A percentile compares a stretch with the other conserved stretches of the same genome.
These are phyloP conservation scores for Fusarium sp. DNA, from an alignment of 2,329 filamentous ascomycete species.

Conservation along the genomic window DNA sequence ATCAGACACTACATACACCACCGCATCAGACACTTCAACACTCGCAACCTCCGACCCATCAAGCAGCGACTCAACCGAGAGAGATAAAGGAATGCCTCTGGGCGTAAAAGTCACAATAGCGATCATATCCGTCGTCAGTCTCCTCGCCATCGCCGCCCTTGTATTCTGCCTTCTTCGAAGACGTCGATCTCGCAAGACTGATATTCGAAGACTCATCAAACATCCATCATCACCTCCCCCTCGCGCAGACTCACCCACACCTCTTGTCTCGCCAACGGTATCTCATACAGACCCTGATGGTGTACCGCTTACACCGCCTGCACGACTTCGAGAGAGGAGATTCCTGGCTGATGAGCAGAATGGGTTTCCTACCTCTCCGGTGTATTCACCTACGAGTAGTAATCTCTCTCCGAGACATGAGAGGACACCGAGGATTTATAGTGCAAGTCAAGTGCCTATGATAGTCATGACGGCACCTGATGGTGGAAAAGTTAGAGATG, in stretches of 20 bases:
- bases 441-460: slow-evolving; percentile 31
- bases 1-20: slow-evolving; percentile 33
- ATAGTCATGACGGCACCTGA: slow-evolving; percentile 34
- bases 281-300: slow-evolving; percentile 43
- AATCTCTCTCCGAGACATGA: slow-evolving; percentile 54
- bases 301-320: slow-evolving; percentile 58
- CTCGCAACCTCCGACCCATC: slow-evolving; percentile 27
- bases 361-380: slow-evolving; percentile 55
- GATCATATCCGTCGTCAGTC: slow-evolving; percentile 56
- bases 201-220: slow-evolving; percentile 32
- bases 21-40: slow-evolving; percentile 36
- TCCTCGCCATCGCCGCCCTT: slow-evolving; percentile 54
- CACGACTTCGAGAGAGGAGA: slow-evolving; percentile 61
- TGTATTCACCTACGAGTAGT: slow-evolving; percentile 53
- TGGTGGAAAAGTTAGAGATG: slow-evolving; percentile 12
- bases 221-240: slow-evolving; percentile 42
- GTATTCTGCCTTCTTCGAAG: slow-evolving; percentile 54
- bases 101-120: slow-evolving; percentile 61
- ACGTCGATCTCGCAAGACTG: slow-evolving; percentile 35
- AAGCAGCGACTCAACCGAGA: slow-evolving; percentile 2
- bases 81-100: slow-evolving; percentile 48
- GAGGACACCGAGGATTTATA: slow-evolving; percentile 26
- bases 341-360: slow-evolving; percentile 45
- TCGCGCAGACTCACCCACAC: slow-evolving; percentile 55
- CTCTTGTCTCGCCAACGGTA: slow-evolving; percentile 56